These are phyloP conservation scores for Salix suchowensis DNA, from an alignment of 345 rosid species.

Conservation along the genomic window DNA sequence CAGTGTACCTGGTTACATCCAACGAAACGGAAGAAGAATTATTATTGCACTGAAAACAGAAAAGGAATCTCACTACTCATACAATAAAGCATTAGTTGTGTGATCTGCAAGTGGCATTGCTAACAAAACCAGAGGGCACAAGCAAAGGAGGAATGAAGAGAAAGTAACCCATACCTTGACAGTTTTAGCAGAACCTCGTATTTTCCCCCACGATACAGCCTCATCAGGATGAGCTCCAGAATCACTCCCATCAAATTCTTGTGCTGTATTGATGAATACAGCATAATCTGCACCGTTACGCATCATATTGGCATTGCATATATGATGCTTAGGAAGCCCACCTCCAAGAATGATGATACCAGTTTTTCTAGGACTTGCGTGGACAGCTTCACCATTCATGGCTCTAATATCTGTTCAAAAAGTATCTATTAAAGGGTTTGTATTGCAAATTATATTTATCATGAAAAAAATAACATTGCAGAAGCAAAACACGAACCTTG, in stretches of 20 bases:
- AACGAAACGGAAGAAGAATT: neutral
- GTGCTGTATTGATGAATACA: slow-evolving; percentile 83
- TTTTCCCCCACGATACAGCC: slow-evolving; percentile 96
- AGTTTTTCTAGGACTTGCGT: slow-evolving; percentile 70
- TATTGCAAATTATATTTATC: neutral
- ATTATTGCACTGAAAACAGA: neutral
- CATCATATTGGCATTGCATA: slow-evolving; percentile 98
- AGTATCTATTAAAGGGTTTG: neutral
- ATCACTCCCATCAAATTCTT: slow-evolving; percentile 96
- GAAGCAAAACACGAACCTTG: slow-evolving; percentile 48
- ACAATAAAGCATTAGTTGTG: neutral
- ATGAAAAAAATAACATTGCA: neutral
- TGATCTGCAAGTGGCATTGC: neutral
- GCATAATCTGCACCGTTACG: slow-evolving; percentile 90
- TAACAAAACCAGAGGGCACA: neutral
- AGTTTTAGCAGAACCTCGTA: slow-evolving; percentile 71
- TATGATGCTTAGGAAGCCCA: slow-evolving; percentile 91
- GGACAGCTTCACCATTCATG: slow-evolving; percentile 77
- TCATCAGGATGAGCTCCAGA: slow-evolving; percentile 96
- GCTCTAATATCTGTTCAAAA: slow-evolving; percentile 65
- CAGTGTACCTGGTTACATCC: slow-evolving; percentile 62
- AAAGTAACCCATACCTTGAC: slow-evolving; percentile 51
- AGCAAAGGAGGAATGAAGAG: neutral
- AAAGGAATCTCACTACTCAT: neutral
- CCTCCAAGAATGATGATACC: slow-evolving; percentile 94